These are phyloP conservation scores for Globisporangium canariense DNA, from an alignment of 352 stramenopile genomes.

Conservation along the genomic window DNA sequence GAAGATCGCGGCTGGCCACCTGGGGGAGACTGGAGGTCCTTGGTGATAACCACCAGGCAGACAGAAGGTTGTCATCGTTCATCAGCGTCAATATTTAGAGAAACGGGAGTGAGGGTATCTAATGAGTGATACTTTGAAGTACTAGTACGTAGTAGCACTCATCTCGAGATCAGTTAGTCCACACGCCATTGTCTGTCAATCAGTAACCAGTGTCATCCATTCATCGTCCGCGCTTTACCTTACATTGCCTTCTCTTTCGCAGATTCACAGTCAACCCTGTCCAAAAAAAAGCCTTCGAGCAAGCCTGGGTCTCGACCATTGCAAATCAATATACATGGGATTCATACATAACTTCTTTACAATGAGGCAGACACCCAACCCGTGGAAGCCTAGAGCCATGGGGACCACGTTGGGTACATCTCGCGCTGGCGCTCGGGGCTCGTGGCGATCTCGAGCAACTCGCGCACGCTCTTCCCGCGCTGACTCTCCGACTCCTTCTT, in stretches of 20 bases:
- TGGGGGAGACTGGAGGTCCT: neutral
- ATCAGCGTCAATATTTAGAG: slow-evolving; percentile 10
- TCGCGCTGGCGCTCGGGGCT: slow-evolving; percentile 76
- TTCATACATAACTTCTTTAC: slow-evolving; percentile 6
- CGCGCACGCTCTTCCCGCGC: slow-evolving; percentile 69
- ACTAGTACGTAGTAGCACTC: no score
- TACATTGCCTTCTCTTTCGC: neutral
- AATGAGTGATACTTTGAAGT: no score
- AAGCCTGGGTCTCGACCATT: neutral
- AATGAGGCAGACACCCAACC: neutral
- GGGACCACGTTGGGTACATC: slow-evolving; percentile 87
- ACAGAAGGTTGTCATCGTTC: neutral
- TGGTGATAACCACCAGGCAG: neutral
- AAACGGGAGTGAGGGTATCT: neutral
- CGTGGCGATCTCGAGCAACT: slow-evolving; percentile 81
- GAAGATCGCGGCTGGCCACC: slow-evolving; percentile 16
- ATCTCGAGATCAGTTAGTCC: neutral
- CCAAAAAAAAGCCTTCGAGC: neutral
- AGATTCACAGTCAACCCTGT: neutral
- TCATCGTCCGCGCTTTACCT: slow-evolving; percentile 3
- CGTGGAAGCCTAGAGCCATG: slow-evolving; percentile 61
- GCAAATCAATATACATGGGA: neutral
- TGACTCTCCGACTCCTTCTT: slow-evolving; percentile 69
- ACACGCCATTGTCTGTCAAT: slow-evolving; percentile 7
- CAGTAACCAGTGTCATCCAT: slow-evolving; percentile 7